Base-by-base conservation (phyloP, 2,329 filamentous ascomycete genomes). In the Pyrenophora tritici-repentis region DNA sequence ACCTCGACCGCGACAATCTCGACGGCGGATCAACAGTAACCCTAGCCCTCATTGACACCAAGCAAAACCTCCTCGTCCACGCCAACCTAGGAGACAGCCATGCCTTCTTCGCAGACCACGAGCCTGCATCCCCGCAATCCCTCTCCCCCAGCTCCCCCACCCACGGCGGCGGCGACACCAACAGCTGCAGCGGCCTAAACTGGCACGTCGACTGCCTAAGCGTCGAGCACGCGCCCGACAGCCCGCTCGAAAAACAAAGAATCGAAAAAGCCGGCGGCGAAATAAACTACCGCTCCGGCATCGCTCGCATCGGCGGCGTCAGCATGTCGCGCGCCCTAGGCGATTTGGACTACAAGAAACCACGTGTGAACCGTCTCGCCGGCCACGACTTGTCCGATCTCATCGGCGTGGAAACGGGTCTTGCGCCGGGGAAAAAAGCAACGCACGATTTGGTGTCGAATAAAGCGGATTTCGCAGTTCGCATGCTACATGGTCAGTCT, bases 41-140 rank as follows among this genome's bases (percentile, higher is more conserved):
- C 4, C 48, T 66, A 3, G 55, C 52, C 12, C 41, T 66, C 42
- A 52, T 66, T 24, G 63, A 66, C 44, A 59, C 54, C 7, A 50
- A 58, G 37, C 63, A 62, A 26, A 61, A 53, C 22, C 42, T 65
- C 20, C 55, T 66, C 6, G 43, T 66, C 6, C 56, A 61, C 31
- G 62, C 62, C 16, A 56, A 66, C 34, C 34, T 66, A 2, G 63
- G 63, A 17, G 63, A 66, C 44, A 65, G 62, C 9, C 62, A 66
- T 31, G 50, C 58, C 35, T 47, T 61, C 16, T 59, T 61, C 44
- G 62, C 60, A 13, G 50, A 56, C 10, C 55, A 55, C 17, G 47
- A 57, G 9, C 43, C 43, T 6, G 42, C 33, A 5, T 47, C 48
- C 6, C 52, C 48, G 0, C 47, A 52, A 17, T 47, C 44, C 3